A percentile compares a stretch with the other conserved stretches of the same genome.
phyloP scores from a whole-genome alignment of 2,329 filamentous ascomycete species.

The Emydomyces testavorans region DNA sequence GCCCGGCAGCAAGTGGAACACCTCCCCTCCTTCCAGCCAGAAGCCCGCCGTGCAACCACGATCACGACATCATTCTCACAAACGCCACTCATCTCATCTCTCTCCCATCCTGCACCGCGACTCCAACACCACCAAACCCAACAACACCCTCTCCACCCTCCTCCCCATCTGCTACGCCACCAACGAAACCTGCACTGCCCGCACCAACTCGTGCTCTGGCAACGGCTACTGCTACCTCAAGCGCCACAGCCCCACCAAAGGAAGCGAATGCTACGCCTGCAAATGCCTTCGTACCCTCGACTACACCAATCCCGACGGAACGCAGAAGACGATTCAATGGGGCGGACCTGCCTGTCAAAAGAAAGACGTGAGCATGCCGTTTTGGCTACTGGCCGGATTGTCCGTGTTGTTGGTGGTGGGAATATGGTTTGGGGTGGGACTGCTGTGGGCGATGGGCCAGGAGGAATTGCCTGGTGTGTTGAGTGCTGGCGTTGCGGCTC shows the following conservation, averaged over 20 bases:
- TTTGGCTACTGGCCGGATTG: constrained; percentile 74
- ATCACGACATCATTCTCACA: neutral
- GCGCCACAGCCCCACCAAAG: constrained; percentile 37
- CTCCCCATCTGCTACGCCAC: constrained; percentile 66
- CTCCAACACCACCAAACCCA: constrained; percentile 23
- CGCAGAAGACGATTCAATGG: constrained; percentile 59
- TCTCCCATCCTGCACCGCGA: constrained; percentile 20
- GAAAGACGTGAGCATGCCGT: constrained; percentile 75
- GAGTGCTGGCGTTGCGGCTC: constrained; percentile 77
- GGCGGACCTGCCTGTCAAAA: constrained; percentile 82
- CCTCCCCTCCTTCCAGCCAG: neutral
- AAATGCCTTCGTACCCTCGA: constrained; percentile 53
- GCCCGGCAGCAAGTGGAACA: constrained; percentile 28
- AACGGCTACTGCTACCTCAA: constrained; percentile 67
- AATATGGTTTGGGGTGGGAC: constrained; percentile 58
- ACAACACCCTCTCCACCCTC: constrained; percentile 34
- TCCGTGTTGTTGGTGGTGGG: constrained; percentile 57
- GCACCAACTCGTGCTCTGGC: constrained; percentile 68
- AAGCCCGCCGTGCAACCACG: neutral
- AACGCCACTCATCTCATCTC: neutral
- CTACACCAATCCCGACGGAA: constrained; percentile 36
- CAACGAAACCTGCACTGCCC: constrained; percentile 53
- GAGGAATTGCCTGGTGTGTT: constrained; percentile 88
- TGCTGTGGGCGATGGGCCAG: constrained; percentile 73
- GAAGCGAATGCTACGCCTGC: constrained; percentile 63